Evolutionary conservation across 305 asterid species (phyloP), one percentile per base, ranked within the genome.

Genomic region (Fraxinus baroniana): DNA sequence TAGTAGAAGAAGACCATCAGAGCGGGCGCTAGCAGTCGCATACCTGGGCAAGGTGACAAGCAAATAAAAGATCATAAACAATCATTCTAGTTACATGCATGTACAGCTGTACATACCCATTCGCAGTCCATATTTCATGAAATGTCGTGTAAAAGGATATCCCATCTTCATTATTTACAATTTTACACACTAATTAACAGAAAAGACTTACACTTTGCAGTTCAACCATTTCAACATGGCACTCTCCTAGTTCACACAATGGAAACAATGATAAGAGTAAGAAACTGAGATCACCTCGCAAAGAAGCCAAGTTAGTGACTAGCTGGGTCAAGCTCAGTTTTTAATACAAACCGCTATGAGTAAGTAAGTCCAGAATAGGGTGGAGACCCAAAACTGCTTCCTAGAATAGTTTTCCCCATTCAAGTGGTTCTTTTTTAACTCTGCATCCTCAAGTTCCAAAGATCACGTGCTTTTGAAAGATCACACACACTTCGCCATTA

Each of bases 1-100:
- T 24, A 97, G 99, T 85, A 97, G 92, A 88, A 97, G 99, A 89
- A 97, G 98, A 84, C 99, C 99, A 90, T 97, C 99, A 70, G 99
- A 93, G 82, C 99, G 97, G 33, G 99, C 99, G 83, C 98, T 97
- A 36, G 99, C 98, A 68, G 99, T 97, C 22, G 99, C 98, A 81
- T 97, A 97, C 99, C 98, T 97, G 87, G 70, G 49, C 66, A 87
- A 82, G 82, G 55, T 62, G 72, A 80, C 82, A 74, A 73, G 79
- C 32, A 78, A 86, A 84, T 55, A 79, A 76, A 75, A 82, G 36
- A 46, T 80, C 76, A 75, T 35, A 62, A 71, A 84, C 62, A 12
- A n/a, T 60, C 81, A 78, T 22, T 35, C 72, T 62, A 55, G 10
- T 55, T n/a, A 15, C 36, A 24, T 7, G 24, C 70, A 78, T 35